Evolutionary conservation across 148 eudicot species (phyloP), one percentile per base, ranked within the genome.

Genomic region (Rhododendron simsii): DNA sequence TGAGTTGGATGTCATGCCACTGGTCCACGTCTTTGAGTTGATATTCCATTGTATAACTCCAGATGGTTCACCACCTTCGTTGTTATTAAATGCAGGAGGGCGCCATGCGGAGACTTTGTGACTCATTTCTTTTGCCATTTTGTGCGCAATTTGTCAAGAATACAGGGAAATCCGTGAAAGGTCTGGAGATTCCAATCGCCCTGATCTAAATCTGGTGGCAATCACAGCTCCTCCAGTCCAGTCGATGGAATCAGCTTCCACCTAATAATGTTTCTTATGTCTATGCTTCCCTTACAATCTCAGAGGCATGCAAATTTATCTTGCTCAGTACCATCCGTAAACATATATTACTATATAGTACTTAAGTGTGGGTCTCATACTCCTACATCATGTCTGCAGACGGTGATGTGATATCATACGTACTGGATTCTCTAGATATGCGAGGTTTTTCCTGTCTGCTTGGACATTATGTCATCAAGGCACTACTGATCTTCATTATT

Each of bases 71-170:
- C 71, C 20, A 8, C 15, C 6, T 35, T 33, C 2, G 1, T 85
- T 10, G 65, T 10, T 81, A 14, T 67, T n/a, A 79, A 35, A 79
- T 80, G 71, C 91, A 96, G 99, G 99, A 96, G n/a, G 89, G 96
- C 95, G 55, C 99, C 99, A 10, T 95, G 99, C 74, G 95, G 99
- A 81, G 99, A 96, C 89, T 93, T 95, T 81, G 89, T 90, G 67
- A 96, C 99, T 76, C 99, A 96, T 87, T 91, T 95, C 84, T 96
- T 89, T 84, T 96, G 98, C 91, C 98, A 95, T 89, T 89, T n/a
- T 85, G 73, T 96, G 99, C 77, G 99, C 99, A n/a, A 51, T 94
- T 41, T 96, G 99, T 85, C 99, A 96, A 92, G 99, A 96, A 89
- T 95, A 93, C 91, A 87, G 99, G 85, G 99, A 96, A 85, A 93